phyloP scores from a whole-genome alignment of 2,329 filamentous ascomycete species.

The Hymenoscyphus scutula region DNA sequence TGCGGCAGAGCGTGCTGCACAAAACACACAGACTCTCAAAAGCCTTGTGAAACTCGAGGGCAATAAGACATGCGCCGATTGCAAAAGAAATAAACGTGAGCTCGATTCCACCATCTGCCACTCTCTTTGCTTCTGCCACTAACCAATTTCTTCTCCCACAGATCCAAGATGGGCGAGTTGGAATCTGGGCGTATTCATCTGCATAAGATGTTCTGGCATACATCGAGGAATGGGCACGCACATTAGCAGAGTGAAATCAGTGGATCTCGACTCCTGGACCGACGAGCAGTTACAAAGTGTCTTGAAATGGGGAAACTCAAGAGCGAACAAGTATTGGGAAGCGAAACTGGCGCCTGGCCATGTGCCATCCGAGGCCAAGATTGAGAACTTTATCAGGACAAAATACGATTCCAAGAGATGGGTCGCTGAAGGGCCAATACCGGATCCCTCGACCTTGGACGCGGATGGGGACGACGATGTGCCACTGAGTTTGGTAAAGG shows the following conservation, averaged over 20 bases:
- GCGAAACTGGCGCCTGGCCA: slow-evolving; percentile 88
- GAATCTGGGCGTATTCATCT: slow-evolving; percentile 96
- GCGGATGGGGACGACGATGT: slow-evolving; percentile 83
- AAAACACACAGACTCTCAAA: slow-evolving; percentile 94
- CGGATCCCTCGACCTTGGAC: slow-evolving; percentile 86
- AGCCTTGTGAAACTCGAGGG: slow-evolving; percentile 88
- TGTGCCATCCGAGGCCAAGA: slow-evolving; percentile 93
- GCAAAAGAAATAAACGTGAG: slow-evolving; percentile 97
- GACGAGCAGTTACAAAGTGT: slow-evolving; percentile 96
- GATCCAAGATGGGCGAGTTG: slow-evolving; percentile 98
- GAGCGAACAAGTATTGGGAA: slow-evolving; percentile 99
- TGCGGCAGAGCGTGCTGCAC: slow-evolving; percentile 81
- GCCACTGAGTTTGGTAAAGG: slow-evolving; percentile 59
- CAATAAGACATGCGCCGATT: slow-evolving; percentile 97
- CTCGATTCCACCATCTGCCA: slow-evolving; percentile 22
- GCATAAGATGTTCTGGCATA: slow-evolving; percentile 97
- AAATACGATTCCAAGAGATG: slow-evolving; percentile 99
- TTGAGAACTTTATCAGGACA: slow-evolving; percentile 98
- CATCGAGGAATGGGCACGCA: slow-evolving; percentile 99
- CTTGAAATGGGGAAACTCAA: slow-evolving; percentile 90
- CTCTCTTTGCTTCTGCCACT: background rate
- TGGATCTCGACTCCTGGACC: slow-evolving; percentile 97
- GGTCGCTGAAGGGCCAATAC: slow-evolving; percentile 97
- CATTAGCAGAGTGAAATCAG: slow-evolving; percentile 96
- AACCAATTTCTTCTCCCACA: slow-evolving; percentile 39